Percentiles rank a stretch among this genome's conserved stretches.
These are phyloP conservation scores for Candida sithepensis DNA, from an alignment of 805 yeast species.

Conservation along the genomic window DNA sequence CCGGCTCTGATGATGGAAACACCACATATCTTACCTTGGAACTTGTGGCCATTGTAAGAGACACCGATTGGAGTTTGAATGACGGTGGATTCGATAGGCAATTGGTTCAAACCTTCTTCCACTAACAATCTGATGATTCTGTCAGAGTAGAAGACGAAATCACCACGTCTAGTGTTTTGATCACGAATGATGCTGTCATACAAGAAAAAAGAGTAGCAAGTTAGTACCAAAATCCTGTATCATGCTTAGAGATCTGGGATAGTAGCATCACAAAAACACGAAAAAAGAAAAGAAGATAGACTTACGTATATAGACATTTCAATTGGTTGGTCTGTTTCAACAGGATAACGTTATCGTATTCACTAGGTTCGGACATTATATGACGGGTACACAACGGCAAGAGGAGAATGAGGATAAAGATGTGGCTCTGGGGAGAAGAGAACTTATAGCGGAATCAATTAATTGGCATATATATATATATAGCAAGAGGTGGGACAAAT, in stretches of 20 bases:
- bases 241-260: neutral
- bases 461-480: no score
- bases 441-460: neutral
- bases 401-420: neutral
- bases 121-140: conserved; percentile 90
- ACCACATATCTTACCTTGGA: conserved; percentile 93
- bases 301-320: conserved; percentile 71
- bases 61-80: conserved; percentile 78
- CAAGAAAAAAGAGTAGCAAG: neutral
- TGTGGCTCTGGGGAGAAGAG: neutral
- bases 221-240: neutral
- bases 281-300: conserved; percentile 1
- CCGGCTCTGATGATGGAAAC: conserved; percentile 98
- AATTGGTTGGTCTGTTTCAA: conserved; percentile 90
- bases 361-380: conserved; percentile 14
- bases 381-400: neutral
- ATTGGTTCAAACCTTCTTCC: conserved; percentile 91
- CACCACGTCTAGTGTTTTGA: conserved; percentile 75
- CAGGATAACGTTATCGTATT: conserved; percentile 53
- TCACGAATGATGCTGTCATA: conserved; percentile 68
- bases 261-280: no score
- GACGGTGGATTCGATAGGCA: conserved; percentile 72
- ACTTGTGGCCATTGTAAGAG: conserved; percentile 69
- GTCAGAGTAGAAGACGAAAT: conserved; percentile 92
- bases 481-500: no score